Evolutionary conservation across 768 basidiomycete species (phyloP), one percentile per base, ranked within the genome.

Genomic region (Asterophora parasitica): DNA sequence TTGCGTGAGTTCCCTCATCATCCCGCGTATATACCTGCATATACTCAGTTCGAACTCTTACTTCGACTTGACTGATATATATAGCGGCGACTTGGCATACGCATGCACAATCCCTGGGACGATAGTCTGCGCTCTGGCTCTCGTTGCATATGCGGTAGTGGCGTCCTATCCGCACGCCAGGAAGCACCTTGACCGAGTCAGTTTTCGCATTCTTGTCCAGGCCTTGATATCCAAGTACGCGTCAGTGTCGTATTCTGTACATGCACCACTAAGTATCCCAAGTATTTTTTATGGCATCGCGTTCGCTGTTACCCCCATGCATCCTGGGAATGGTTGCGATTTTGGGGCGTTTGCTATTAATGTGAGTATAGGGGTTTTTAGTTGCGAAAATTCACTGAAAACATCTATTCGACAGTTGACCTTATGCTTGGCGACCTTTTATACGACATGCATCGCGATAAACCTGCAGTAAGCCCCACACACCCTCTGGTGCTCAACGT

Each of bases 101-200:
- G 30, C 31, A 7, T 44, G 32, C 26, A 57, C 56, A 30, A 50
- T 53, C 13, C 51, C 56, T 6, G 57, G 57, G 28, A 53, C 51
- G 16, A 20, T 44, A 9, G 30, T 58, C 7, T 58, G 51, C 34
- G 52, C 47, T 20, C 28, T 58, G 20, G 57, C 53, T 3, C 45
- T 58, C 12, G 30, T 58, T n/a, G 51, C 44, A 2, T 58, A 48
- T 35, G 53, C 34, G n/a, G 20, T 46, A 13, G 46, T 43, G 8
- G 55, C 57, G 6, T 48, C 32, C 30, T 41, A 20, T 13, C 30
- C 44, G 13, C 33, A 46, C 12, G 41, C 44, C 6, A 13, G 52
- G 38, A 44, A 45, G 27, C 48, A 55, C 17, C 45, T 60, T 5
- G 55, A 60, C 43, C 59, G 59, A 19, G 59, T 60, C 48, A 58